A percentile compares a stretch with the other conserved stretches of the same genome.
phyloP scores from a whole-genome alignment of 306 rosid genomes.

The Cucumis cinereus region DNA sequence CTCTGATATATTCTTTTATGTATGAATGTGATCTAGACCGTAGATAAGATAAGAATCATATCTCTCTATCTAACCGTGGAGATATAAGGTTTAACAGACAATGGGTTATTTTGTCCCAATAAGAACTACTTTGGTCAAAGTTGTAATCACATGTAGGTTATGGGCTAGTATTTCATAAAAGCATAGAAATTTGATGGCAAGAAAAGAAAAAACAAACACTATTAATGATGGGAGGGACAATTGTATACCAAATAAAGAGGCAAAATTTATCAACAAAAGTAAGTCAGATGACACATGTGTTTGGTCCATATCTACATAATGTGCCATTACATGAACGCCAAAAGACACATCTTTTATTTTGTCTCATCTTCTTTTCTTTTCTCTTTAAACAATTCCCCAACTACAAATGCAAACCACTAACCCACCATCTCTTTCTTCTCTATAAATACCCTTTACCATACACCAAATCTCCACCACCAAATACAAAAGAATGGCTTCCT shows the following conservation, averaged over 20 bases:
- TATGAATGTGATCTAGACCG: too few relatives aligned
- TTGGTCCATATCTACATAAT: neutral
- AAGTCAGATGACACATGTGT: neutral
- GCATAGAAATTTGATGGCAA: neutral
- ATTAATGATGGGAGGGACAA: neutral
- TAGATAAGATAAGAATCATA: too few relatives aligned
- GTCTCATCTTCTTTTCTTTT: neutral
- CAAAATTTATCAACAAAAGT: neutral
- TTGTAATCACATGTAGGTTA: too few relatives aligned
- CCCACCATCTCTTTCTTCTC: neutral
- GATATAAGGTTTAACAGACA: too few relatives aligned
- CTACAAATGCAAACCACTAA: conserved; percentile 1
- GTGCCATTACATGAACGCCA: too few relatives aligned
- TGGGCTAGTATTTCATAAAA: neutral
- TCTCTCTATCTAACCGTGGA: too few relatives aligned
- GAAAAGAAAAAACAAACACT: neutral
- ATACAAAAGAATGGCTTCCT: neutral
- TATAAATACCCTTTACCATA: neutral
- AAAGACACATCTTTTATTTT: too few relatives aligned
- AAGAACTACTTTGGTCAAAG: too few relatives aligned
- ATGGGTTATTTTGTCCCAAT: too few relatives aligned
- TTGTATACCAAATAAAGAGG: neutral
- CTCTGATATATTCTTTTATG: too few relatives aligned
- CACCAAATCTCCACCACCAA: neutral
- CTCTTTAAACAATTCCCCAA: neutral